Base-by-base conservation (phyloP, 1,284 basidiomycete species). In the Pseudomicrostroma phylloplanum region DNA sequence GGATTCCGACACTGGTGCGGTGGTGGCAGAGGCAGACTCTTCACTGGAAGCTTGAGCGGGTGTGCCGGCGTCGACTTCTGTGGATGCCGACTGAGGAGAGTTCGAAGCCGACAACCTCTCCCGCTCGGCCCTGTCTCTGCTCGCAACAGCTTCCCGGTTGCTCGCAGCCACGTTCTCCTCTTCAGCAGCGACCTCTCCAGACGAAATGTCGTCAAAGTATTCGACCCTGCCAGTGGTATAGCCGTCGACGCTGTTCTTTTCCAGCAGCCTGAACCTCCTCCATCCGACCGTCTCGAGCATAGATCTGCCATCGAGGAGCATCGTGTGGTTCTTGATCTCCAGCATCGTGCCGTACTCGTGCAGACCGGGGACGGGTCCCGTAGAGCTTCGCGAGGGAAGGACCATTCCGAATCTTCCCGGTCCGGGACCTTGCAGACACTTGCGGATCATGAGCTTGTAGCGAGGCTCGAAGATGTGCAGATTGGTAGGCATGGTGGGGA, bases 391-490 rank as follows among this genome's bases (percentile, higher is more conserved):
- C 1, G 82, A 81, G 0, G 87, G 86, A 81, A 94, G 86, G 71
- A 96, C 86, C 90, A 96, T 96, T 21, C 93, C 93, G 78, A 97
- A 96, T 13, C 73, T 59, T 13, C 89, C 46, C 3, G 46, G 46
- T 4, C 46, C 46, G 23, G 46, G 46, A n/a, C 90, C 26, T 82
- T 82, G 4, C 86, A 96, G 86, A 77, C 89, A 92, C 3, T 92
- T 87, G 23, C 92, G 87, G 60, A 96, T 87, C 92, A 96, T 94
- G 43, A 96, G 84, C 12, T 92, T 87, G 79, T 96, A 87, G 61
- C 84, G 83, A 0, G 93, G 92, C 79, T 97, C 93, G 76, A 91
- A 96, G 73, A 96, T 88, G 80, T 96, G 92, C 41, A 97, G 81
- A 61, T 89, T 84, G 54, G 89, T 92, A 19, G 91, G 91, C 83